Evolutionary conservation across 768 basidiomycete species (phyloP).

Genomic region (Termitomyces sp.): DNA sequence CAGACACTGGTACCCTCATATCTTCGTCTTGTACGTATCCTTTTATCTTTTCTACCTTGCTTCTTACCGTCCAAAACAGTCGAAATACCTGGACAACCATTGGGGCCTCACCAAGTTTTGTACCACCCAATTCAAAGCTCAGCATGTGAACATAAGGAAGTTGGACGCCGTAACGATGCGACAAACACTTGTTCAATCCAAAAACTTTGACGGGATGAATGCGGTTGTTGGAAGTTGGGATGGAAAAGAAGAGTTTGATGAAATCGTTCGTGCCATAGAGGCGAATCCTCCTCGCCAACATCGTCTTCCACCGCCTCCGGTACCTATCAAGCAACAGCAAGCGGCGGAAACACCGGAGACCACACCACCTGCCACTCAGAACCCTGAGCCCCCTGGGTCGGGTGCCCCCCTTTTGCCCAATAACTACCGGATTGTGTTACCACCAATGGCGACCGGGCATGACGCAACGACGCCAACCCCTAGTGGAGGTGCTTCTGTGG

Average conservation of each 20-base stretch:
- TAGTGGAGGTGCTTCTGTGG: conserved; percentile 11
- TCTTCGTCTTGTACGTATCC: conserved; percentile 54
- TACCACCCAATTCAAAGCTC: conserved; percentile 72
- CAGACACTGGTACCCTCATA: conserved; percentile 65
- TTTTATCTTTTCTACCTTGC: not conserved
- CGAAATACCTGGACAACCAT: conserved; percentile 70
- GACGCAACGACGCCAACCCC: conserved; percentile 44
- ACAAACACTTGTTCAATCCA: conserved; percentile 51
- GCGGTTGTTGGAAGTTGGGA: conserved; percentile 48
- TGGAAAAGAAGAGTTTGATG: conserved; percentile 56
- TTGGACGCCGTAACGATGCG: conserved; percentile 51
- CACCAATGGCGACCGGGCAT: conserved; percentile 34
- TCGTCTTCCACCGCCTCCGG: conserved; percentile 20
- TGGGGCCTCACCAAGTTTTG: conserved; percentile 89
- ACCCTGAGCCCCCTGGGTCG: conserved; percentile 51
- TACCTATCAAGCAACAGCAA: conserved; percentile 17
- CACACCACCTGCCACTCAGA: conserved; percentile 51
- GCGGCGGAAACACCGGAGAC: conserved; percentile 14
- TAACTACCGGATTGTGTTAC: conserved; percentile 25
- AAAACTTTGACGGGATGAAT: conserved; percentile 51
- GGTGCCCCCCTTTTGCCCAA: conserved; percentile 47
- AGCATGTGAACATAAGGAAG: conserved; percentile 51
- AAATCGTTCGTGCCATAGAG: conserved; percentile 49
- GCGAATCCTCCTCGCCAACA: conserved; percentile 32
- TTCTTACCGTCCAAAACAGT: conserved; percentile 24